A percentile compares a stretch with the other conserved stretches of the same genome.
These are phyloP conservation scores for Dacryopinax primogenitus DNA, from an alignment of 768 basidiomycete species.

Conservation along the genomic window DNA sequence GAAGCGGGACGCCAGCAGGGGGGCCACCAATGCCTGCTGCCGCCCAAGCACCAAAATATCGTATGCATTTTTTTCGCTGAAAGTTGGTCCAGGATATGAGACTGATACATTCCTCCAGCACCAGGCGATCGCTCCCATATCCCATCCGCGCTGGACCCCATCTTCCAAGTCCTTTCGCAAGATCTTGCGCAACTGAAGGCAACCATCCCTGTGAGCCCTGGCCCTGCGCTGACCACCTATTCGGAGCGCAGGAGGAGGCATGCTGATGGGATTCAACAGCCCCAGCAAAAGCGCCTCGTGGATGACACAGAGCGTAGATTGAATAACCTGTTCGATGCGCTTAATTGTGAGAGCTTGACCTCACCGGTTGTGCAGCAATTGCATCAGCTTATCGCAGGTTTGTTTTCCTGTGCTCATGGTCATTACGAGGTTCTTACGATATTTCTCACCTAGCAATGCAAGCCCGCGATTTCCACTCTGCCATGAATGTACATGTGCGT, in stretches of 20 bases:
- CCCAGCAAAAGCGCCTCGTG: slow-evolving; percentile 68
- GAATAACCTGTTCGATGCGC: slow-evolving; percentile 75
- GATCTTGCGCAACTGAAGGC: slow-evolving; percentile 59
- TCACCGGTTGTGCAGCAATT: slow-evolving; percentile 57
- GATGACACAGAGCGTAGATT: slow-evolving; percentile 81
- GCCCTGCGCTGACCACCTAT: background rate
- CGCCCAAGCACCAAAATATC: slow-evolving; percentile 39
- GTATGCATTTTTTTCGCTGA: slow-evolving; percentile 29
- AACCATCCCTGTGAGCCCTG: slow-evolving; percentile 50
- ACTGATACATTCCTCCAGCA: slow-evolving; percentile 35
- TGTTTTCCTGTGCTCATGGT: slow-evolving; percentile 14
- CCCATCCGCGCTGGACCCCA: slow-evolving; percentile 50
- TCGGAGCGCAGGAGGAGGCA: slow-evolving; percentile 1
- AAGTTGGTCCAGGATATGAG: background rate
- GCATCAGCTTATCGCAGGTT: slow-evolving; percentile 59
- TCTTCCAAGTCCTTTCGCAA: slow-evolving; percentile 51
- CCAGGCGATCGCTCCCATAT: slow-evolving; percentile 89
- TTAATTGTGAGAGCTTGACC: slow-evolving; percentile 79
- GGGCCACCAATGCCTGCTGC: slow-evolving; percentile 12
- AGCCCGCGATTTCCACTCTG: slow-evolving; percentile 59
- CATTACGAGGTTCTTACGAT: background rate
- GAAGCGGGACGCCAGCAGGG: background rate
- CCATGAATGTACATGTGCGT: slow-evolving; percentile 74
- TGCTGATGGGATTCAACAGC: slow-evolving; percentile 31
- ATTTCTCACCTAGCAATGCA: slow-evolving; percentile 53